Base-by-base conservation (phyloP, 768 basidiomycete genomes). In the Russula earlei region DNA sequence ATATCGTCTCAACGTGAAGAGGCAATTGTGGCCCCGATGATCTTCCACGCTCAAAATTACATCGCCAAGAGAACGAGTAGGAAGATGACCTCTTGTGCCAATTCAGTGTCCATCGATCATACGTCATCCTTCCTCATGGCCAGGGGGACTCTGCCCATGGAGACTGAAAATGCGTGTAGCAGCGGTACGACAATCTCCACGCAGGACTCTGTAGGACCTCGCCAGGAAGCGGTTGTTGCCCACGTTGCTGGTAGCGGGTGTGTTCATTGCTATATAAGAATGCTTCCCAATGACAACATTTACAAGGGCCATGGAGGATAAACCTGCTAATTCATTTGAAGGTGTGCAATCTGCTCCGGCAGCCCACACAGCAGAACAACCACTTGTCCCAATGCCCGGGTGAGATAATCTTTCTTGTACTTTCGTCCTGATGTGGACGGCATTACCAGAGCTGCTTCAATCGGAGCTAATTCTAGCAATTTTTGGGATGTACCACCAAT, bases 311-410 rank as follows among this genome's bases (percentile, higher is more conserved):
- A 19, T n/a, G 24, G 15, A 31, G 3, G 22, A 59, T 34, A 47
- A 47, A 17, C 38, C 44, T 31, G 11, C 36, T 17, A 48, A 55
- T 15, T 43, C 58, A 44, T 17, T 25, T 50, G 44, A 45, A 25
- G 29, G 43, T 5, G 11, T 11, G 34, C 22, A 17, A 38, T 25
- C 46, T 10, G 27, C 48, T n/a, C 8, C 25, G n/a, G n/a, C n/a
- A n/a, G n/a, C 49, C 6, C 29, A 33, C 46, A 14, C 45, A 34
- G 48, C 40, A 19, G 46, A 49, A 36, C 17, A 4, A 33, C 40
- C n/a, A 17, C 40, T 27, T 15, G n/a, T 41, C 10, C 22, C 27
- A 20, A 56, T 56, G 40, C 54, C 49, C 14, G 54, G 40, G 59
- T 60, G 42, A 36, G 59, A 24, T 20, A 24, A 5, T 29, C 19